A percentile compares a stretch with the other conserved stretches of the same genome.
phyloP scores from a whole-genome alignment of 23 red algal genomes.

The Cyanidiococcus yangmingshanensis region DNA sequence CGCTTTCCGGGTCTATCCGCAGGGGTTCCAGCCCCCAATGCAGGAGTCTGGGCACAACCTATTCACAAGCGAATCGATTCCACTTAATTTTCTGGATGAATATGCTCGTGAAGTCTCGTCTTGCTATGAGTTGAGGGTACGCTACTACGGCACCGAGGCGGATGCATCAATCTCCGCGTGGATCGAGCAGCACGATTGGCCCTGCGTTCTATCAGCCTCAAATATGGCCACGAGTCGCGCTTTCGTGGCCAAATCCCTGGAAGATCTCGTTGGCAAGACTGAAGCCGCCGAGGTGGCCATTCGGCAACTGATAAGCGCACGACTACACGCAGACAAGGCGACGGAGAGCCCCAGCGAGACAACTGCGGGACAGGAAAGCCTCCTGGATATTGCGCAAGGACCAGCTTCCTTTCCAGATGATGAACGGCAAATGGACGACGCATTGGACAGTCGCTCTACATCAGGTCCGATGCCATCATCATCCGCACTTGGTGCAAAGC shows the following conservation, averaged over 20 bases:
- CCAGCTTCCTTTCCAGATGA: neutral
- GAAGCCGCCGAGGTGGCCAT: conserved; percentile 14
- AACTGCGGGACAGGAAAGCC: conserved; percentile 24
- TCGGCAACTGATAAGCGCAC: neutral
- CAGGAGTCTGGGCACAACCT: conserved; percentile 1
- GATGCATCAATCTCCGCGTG: conserved; percentile 55
- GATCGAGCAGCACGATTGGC: conserved; percentile 87
- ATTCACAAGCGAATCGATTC: conserved; percentile 92
- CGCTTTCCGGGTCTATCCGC: conserved; percentile 86
- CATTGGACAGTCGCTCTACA: neutral
- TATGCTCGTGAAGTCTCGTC: conserved; percentile 67
- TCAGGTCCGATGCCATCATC: neutral
- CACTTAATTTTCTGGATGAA: conserved; percentile 81
- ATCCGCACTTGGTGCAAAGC: neutral
- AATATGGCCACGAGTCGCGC: conserved; percentile 48
- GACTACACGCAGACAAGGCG: neutral
- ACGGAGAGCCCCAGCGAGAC: too few species aligned
- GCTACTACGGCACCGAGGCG: conserved; percentile 63
- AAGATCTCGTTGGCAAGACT: conserved; percentile 62
- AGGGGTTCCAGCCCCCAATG: conserved; percentile 33
- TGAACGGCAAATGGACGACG: conserved; percentile 4
- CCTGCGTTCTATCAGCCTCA: conserved; percentile 61
- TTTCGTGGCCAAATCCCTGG: conserved; percentile 53
- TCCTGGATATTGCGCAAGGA: conserved; percentile 27
- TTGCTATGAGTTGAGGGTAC: conserved; percentile 82